A percentile compares a stretch with the other conserved stretches of the same genome.
phyloP scores from a whole-genome alignment of 2,329 filamentous ascomycete genomes.

The Sporothrix sp. region DNA sequence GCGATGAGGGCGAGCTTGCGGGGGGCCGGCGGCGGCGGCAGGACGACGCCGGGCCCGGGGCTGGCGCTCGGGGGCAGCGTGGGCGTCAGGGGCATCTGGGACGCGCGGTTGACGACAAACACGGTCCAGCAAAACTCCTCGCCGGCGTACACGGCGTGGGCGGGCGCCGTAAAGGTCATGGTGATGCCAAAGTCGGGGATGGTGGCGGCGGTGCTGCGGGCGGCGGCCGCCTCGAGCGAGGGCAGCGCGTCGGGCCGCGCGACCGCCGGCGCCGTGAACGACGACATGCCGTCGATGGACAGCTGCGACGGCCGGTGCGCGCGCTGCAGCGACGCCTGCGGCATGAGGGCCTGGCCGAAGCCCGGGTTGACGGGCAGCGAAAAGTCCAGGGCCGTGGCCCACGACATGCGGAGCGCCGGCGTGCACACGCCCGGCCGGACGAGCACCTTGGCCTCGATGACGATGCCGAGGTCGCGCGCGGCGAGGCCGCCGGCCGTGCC shows the following conservation, averaged over 20 bases:
- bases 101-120: conserved; percentile 64
- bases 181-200: conserved; percentile 59
- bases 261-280: conserved; percentile 48
- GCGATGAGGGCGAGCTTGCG: conserved; percentile 63
- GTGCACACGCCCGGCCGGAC: conserved; percentile 47
- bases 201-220: conserved; percentile 33
- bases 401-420: conserved; percentile 54
- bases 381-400: conserved; percentile 62
- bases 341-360: conserved; percentile 42
- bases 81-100: conserved; percentile 23
- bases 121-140: conserved; percentile 63
- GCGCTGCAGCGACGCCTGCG: conserved; percentile 46
- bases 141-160: conserved; percentile 46
- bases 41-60: neutral
- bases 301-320: conserved; percentile 54
- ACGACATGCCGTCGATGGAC: conserved; percentile 48
- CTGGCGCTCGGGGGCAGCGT: conserved; percentile 13
- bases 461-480: conserved; percentile 45
- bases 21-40: conserved; percentile 28
- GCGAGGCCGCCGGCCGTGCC: conserved; percentile 15
- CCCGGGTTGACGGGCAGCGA: conserved; percentile 54
- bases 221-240: conserved; percentile 44
- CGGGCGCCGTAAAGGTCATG: conserved; percentile 61
- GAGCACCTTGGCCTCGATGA: conserved; percentile 50
- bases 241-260: conserved; percentile 52